phyloP scores from a whole-genome alignment of 2,329 filamentous ascomycete species.

The Zasmidium citrigriseum region DNA sequence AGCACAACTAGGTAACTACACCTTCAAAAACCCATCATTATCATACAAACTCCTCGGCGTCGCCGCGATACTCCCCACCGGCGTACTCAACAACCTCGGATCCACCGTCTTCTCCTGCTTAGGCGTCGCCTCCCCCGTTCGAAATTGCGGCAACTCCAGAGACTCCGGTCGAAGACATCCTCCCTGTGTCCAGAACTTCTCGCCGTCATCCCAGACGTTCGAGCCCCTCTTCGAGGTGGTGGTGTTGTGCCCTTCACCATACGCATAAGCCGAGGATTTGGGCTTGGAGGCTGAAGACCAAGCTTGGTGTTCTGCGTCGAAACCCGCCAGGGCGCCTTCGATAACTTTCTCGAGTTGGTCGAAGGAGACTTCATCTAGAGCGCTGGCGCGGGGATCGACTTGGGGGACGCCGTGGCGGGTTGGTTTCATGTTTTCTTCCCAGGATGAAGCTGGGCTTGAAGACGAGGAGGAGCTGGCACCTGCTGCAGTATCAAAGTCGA shows the following conservation, averaged over 20 bases:
- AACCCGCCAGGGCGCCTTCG: conserved; percentile 29
- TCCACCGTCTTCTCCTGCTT: conserved; percentile 10
- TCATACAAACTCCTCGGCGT: conserved; percentile 52
- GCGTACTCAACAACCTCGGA: conserved; percentile 20
- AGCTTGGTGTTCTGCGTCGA: conserved; percentile 17
- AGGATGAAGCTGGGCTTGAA: not conserved
- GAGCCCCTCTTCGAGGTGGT: conserved; percentile 25
- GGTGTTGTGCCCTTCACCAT: conserved; percentile 8
- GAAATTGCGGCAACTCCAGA: not conserved
- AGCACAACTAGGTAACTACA: conserved; percentile 4
- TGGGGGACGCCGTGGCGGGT: conserved; percentile 1
- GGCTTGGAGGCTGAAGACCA: not conserved
- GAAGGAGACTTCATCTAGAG: conserved; percentile 29
- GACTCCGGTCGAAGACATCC: not conserved
- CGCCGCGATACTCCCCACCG: conserved; percentile 17
- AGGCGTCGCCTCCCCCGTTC: not conserved
- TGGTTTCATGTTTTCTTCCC: not conserved
- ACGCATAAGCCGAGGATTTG: not conserved
- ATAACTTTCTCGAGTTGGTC: conserved; percentile 22
- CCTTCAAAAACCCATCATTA: conserved; percentile 38
- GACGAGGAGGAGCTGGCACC: not conserved
- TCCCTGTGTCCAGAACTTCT: conserved; percentile 35
- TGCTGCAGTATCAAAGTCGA: conserved; percentile 22
- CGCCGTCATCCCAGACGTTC: conserved; percentile 38
- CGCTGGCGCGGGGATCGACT: conserved; percentile 8